Evolutionary conservation across 2,329 filamentous ascomycete species (phyloP).

Genomic region (Aquanectria penicillioides): DNA sequence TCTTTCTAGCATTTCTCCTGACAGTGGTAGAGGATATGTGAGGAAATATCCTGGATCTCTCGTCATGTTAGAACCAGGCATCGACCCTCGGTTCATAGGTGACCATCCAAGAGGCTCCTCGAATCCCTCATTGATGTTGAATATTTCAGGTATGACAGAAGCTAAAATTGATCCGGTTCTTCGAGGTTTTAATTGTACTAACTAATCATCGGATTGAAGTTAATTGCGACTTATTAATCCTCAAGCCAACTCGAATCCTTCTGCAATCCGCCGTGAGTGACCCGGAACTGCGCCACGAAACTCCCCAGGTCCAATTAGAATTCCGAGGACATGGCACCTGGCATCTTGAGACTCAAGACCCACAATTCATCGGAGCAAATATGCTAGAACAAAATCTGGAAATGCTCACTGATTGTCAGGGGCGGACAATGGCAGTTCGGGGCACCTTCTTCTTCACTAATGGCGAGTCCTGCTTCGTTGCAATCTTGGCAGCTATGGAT

Average conservation of each 20-base stretch:
- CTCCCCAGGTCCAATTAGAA: background rate
- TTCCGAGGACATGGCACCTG: background rate
- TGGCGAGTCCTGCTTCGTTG: background rate
- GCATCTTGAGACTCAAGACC: background rate
- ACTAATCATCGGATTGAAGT: background rate
- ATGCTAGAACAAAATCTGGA: background rate
- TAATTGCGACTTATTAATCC: background rate
- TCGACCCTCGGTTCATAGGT: background rate
- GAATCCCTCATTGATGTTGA: too few relatives aligned
- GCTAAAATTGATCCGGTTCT: background rate
- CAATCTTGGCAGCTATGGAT: background rate
- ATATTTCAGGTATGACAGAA: too few relatives aligned
- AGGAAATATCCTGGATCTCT: too few relatives aligned
- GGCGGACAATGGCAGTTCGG: background rate
- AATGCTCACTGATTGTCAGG: background rate
- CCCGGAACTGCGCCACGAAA: background rate
- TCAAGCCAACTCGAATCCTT: background rate
- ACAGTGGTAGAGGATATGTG: too few relatives aligned
- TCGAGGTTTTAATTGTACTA: background rate
- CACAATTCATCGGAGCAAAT: background rate
- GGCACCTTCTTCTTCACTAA: background rate
- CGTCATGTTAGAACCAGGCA: background rate
- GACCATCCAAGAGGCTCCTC: too few relatives aligned
- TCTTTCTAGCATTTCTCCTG: background rate
- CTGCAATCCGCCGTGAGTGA: background rate